phyloP scores from a whole-genome alignment of 169 alveolate genomes.

The Plasmodium adleri region DNA sequence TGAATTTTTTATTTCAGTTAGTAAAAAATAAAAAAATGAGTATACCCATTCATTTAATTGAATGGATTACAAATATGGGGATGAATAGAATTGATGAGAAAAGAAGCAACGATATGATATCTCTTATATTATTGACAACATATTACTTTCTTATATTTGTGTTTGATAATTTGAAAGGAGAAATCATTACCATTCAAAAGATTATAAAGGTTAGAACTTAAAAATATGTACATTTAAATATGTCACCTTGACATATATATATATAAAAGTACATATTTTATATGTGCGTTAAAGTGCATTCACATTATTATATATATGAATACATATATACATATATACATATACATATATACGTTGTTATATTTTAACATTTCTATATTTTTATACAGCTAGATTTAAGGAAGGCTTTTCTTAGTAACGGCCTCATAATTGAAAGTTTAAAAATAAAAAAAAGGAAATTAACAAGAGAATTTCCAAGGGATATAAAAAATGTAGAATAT shows the following conservation, averaged over 20 bases:
- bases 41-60: slow-evolving; percentile 1
- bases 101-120: background rate
- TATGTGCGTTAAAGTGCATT: slow-evolving; percentile 12
- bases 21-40: slow-evolving; percentile 1
- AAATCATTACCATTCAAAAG: background rate
- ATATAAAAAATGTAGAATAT: too few relatives aligned
- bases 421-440: slow-evolving; percentile 1
- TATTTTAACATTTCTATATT: background rate
- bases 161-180: background rate
- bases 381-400: slow-evolving; percentile 6
- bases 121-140: background rate
- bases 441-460: background rate
- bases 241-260: background rate
- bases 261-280: background rate
- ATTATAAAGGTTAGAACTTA: background rate
- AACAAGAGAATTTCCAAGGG: background rate
- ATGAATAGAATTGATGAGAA: background rate
- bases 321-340: background rate
- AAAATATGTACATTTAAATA: background rate
- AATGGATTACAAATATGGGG: background rate
- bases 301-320: background rate
- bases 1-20: background rate
- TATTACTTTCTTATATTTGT: background rate
- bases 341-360: background rate
- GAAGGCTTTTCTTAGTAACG: slow-evolving; percentile 3